Evolutionary conservation across 2,329 filamentous ascomycete genomes (phyloP).

Genomic region (Aspergillus niger): DNA sequence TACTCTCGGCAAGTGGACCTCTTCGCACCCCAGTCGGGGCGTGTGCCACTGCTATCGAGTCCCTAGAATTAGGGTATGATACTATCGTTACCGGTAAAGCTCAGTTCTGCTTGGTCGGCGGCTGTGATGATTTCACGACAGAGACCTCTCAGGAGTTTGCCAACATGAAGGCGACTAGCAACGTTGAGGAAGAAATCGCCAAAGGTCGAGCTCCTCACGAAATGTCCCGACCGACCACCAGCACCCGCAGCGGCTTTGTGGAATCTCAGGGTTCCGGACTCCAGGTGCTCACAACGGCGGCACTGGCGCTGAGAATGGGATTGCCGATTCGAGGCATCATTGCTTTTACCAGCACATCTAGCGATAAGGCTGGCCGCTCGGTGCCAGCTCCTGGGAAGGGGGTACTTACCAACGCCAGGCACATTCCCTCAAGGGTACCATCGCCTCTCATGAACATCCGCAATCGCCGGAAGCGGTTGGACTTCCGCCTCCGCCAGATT

Average conservation of each 20-base stretch:
- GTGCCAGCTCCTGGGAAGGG: conserved; percentile 92
- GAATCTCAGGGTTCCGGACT: conserved; percentile 90
- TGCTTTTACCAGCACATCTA: conserved; percentile 49
- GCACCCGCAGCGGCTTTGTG: conserved; percentile 95
- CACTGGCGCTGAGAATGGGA: conserved; percentile 14
- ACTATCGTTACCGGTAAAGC: conserved; percentile 96
- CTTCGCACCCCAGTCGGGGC: conserved; percentile 97
- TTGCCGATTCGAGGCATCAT: conserved; percentile 13
- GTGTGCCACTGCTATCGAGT: conserved; percentile 91
- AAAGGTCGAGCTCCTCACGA: conserved; percentile 89
- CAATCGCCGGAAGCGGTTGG: background rate
- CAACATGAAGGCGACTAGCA: conserved; percentile 98
- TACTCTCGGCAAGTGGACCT: conserved; percentile 88
- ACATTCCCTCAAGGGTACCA: background rate
- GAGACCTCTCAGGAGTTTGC: conserved; percentile 97
- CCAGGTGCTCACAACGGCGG: conserved; percentile 12
- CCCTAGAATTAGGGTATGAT: conserved; percentile 91
- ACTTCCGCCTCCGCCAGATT: background rate
- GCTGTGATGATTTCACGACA: conserved; percentile 96
- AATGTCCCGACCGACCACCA: conserved; percentile 94
- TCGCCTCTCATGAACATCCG: background rate
- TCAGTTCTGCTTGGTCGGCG: conserved; percentile 89
- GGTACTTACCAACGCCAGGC: conserved; percentile 80
- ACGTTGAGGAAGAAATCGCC: conserved; percentile 86
- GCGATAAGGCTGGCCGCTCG: conserved; percentile 95